Percentiles rank a stretch among this genome's conserved stretches.
These are phyloP conservation scores for Daldinia grandis DNA, from an alignment of 495 filamentous ascomycete species.

Conservation along the genomic window DNA sequence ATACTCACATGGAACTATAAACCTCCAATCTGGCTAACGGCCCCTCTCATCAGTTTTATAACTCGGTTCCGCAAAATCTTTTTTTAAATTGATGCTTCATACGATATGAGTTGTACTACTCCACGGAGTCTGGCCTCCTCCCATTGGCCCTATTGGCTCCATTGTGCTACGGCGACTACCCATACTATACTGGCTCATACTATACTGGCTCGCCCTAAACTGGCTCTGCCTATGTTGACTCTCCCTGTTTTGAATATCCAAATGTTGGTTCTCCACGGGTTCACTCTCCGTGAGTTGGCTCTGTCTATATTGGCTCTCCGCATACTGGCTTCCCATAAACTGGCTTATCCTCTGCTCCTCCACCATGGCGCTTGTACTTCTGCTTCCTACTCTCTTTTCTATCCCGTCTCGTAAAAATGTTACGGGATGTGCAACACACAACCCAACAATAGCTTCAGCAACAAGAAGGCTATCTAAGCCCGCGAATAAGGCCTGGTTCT, in stretches of 20 bases:
- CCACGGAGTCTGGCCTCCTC: conserved; percentile 12
- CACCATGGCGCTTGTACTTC: conserved; percentile 2
- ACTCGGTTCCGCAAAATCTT: not conserved
- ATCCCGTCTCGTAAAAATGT: conserved; percentile 30
- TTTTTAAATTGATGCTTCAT: conserved; percentile 16
- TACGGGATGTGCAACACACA: conserved; percentile 33
- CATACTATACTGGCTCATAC: conserved; percentile 1
- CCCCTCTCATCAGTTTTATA: not conserved
- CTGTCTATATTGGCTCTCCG: not conserved
- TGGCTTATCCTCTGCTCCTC: conserved; percentile 18
- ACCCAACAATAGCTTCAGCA: conserved; percentile 31
- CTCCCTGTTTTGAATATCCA: not conserved
- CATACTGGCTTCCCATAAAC: not conserved
- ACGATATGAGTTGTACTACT: conserved; percentile 13
- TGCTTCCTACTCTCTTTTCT: conserved; percentile 23
- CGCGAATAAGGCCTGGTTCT: conserved; percentile 37
- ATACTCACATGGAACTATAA: conserved; percentile 25
- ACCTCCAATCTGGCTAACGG: not conserved
- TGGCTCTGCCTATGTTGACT: not conserved
- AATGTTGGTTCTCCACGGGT: not conserved
- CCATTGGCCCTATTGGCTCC: conserved; percentile 3
- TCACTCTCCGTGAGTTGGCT: not conserved
- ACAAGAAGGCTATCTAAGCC: conserved; percentile 34
- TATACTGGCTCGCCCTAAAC: conserved; percentile 1
- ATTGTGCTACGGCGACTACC: not conserved